A percentile compares a stretch with the other conserved stretches of the same genome.
Evolutionary conservation across 2,329 filamentous ascomycete species (phyloP).

Genomic region (Pyrenochaeta sp.): DNA sequence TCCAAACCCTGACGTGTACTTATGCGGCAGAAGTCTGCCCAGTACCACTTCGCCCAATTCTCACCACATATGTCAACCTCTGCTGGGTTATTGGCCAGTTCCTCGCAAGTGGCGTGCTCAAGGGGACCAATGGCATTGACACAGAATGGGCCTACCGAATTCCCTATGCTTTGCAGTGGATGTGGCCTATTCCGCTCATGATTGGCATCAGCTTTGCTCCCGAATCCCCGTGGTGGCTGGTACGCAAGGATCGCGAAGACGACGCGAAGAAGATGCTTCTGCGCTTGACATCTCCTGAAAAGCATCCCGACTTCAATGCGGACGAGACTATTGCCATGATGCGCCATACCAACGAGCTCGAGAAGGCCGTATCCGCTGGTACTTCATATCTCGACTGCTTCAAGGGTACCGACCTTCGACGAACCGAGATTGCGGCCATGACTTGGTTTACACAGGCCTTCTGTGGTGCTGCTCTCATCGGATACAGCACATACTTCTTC

Average conservation of each 20-base stretch:
- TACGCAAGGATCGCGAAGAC: slow-evolving; percentile 68
- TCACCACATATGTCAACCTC: slow-evolving; percentile 74
- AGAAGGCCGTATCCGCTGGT: slow-evolving; percentile 71
- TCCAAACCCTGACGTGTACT: slow-evolving; percentile 57
- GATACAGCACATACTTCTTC: slow-evolving; percentile 57
- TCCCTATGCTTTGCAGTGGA: slow-evolving; percentile 74
- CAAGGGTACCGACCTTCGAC: slow-evolving; percentile 77
- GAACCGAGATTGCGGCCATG: slow-evolving; percentile 73
- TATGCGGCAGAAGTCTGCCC: slow-evolving; percentile 70
- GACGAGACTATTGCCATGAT: slow-evolving; percentile 81
- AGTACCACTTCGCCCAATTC: slow-evolving; percentile 67
- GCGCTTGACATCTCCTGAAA: slow-evolving; percentile 65
- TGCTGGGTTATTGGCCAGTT: slow-evolving; percentile 79
- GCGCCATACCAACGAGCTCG: slow-evolving; percentile 83
- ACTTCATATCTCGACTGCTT: slow-evolving; percentile 85
- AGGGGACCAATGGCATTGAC: too few relatives aligned
- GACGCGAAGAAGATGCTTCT: slow-evolving; percentile 72
- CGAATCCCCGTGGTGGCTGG: slow-evolving; percentile 77
- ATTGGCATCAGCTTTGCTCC: slow-evolving; percentile 73
- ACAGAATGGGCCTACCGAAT: slow-evolving; percentile 75
- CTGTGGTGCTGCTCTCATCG: slow-evolving; percentile 43
- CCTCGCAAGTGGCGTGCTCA: slow-evolving; percentile 74
- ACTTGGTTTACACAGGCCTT: slow-evolving; percentile 57
- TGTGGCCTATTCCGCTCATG: slow-evolving; percentile 75
- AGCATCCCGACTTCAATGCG: slow-evolving; percentile 51